Conservation (phyloP, 768 basidiomycete species). For the Phanerochaete carnosa region DNA sequence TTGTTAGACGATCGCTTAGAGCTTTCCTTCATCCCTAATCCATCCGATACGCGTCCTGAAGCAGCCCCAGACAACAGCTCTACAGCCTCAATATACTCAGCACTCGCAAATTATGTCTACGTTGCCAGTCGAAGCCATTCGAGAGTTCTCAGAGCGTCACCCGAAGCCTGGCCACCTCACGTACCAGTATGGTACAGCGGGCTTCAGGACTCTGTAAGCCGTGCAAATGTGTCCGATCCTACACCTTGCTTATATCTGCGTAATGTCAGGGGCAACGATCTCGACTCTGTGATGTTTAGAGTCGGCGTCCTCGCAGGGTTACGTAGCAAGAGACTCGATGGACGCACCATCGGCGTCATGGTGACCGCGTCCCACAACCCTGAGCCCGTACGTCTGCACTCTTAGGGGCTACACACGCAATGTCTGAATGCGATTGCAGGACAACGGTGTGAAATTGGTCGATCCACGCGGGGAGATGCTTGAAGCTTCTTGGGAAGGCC, state of each 20-base stretch:
- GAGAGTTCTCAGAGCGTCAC: conserved; percentile 52
- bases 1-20: not conserved
- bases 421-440: conserved; percentile 43
- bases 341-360: conserved; percentile 95
- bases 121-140: conserved; percentile 40
- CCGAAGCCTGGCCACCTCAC: conserved; percentile 66
- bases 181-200: conserved; percentile 92
- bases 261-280: conserved; percentile 51
- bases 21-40: not conserved
- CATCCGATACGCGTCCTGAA: not conserved
- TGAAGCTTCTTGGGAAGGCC: conserved; percentile 84
- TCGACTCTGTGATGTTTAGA: conserved; percentile 93
- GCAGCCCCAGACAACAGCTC: not conserved
- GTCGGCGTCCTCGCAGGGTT: conserved; percentile 88
- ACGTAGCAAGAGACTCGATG: conserved; percentile 87
- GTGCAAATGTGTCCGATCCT: conserved; percentile 26
- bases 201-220: conserved; percentile 81
- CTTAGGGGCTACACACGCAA: not conserved
- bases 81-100: not conserved
- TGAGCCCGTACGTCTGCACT: conserved; percentile 60
- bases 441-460: conserved; percentile 98
- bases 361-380: conserved; percentile 99
- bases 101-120: conserved; percentile 18
- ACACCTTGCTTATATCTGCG: conserved; percentile 9
- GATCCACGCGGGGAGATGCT: conserved; percentile 98